Conservation (phyloP, 2,329 filamentous ascomycete genomes). For the Aspergillus neotritici region DNA sequence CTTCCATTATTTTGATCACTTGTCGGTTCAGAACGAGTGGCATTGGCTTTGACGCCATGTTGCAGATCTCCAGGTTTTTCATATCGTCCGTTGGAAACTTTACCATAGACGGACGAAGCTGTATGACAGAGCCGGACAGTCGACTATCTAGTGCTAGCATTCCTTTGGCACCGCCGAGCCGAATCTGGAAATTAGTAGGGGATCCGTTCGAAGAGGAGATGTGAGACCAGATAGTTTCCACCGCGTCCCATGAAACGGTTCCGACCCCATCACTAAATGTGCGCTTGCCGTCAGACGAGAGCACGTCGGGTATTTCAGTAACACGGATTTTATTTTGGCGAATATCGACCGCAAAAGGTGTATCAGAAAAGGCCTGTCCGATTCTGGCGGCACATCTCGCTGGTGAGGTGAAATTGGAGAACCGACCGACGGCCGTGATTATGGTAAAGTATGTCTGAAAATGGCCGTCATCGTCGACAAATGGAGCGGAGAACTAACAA, state of each 20-base stretch:
- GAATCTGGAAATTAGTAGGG: conserved; percentile 68
- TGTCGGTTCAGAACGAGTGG: conserved; percentile 70
- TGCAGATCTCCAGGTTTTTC: conserved; percentile 30
- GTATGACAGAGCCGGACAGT: conserved; percentile 54
- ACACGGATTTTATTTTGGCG: conserved; percentile 14
- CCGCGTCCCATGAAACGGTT: conserved; percentile 58
- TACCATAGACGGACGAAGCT: conserved; percentile 67
- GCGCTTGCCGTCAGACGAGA: conserved; percentile 38
- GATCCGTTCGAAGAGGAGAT: conserved; percentile 44
- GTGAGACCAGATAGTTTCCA: conserved; percentile 53
- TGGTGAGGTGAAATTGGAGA: conserved; percentile 47
- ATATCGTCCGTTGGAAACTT: conserved; percentile 64
- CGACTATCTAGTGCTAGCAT: conserved; percentile 66
- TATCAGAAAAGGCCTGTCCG: conserved; percentile 68
- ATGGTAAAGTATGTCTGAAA: conserved; percentile 35
- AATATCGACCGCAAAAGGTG: conserved; percentile 56
- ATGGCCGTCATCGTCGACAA: conserved; percentile 29
- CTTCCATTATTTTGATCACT: conserved; percentile 80
- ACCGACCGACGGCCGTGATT: conserved; percentile 46
- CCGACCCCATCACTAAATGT: conserved; percentile 77
- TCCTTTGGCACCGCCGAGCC: conserved; percentile 68
- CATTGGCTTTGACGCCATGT: conserved; percentile 61
- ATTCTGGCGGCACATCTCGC: conserved; percentile 56
- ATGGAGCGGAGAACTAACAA: conserved; percentile 43
- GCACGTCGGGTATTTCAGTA: conserved; percentile 21